Evolutionary conservation across 805 yeast species (phyloP).

Genomic region (Ogataea thermomethanolica): DNA sequence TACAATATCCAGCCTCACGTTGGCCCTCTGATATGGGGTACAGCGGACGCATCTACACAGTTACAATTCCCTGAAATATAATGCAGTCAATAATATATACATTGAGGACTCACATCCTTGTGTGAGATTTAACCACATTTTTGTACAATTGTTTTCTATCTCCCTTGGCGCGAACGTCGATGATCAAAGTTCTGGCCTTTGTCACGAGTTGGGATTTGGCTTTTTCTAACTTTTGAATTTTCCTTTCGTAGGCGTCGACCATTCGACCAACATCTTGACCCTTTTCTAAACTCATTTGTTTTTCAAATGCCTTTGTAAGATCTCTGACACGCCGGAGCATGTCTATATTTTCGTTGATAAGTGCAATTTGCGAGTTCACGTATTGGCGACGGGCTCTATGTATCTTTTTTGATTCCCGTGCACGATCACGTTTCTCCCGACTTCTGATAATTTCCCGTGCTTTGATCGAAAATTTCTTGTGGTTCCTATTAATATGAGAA

Average conservation of each 20-base stretch:
- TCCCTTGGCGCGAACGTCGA: not conserved
- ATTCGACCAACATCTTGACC: not conserved
- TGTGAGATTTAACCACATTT: not conserved
- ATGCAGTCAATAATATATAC: constrained; percentile 1
- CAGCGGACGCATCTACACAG: constrained; percentile 33
- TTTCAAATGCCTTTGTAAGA: too few relatives aligned
- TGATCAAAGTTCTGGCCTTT: not conserved
- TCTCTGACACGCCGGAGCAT: not conserved
- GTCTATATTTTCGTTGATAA: not conserved
- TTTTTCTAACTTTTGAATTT: not conserved
- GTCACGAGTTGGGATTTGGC: not conserved
- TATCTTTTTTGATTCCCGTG: not conserved
- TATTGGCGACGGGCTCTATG: not conserved
- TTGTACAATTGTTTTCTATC: constrained; percentile 1
- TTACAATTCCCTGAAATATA: constrained; percentile 24
- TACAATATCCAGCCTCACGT: constrained; percentile 94
- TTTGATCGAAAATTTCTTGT: not conserved
- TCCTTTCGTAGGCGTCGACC: not conserved
- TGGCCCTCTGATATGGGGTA: constrained; percentile 75
- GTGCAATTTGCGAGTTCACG: not conserved
- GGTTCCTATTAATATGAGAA: not conserved
- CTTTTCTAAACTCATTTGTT: not conserved
- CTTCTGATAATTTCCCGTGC: not conserved
- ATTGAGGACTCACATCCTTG: not conserved
- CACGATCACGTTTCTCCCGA: not conserved